Base-by-base conservation (phyloP, 2,329 filamentous ascomycete genomes). In the Chaetoscypha palmicola region DNA sequence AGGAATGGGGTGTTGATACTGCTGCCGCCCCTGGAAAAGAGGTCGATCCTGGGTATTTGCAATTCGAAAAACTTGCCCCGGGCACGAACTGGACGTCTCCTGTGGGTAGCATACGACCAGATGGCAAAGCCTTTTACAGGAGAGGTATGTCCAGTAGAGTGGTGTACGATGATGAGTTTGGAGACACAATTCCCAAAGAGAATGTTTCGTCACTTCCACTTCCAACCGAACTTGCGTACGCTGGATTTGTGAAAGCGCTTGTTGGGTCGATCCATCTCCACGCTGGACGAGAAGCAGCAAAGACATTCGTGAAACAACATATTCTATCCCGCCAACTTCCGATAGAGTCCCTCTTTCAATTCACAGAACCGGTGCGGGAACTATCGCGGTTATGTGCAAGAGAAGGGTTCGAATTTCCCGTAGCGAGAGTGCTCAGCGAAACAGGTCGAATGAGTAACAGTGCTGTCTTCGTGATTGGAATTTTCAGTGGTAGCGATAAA, bases 381-480 rank as follows among this genome's bases (percentile, higher is more conserved):
- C 74, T 98, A 30, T 77, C 79, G 47, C 76, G 82, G 55, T 72
- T 98, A 33, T 98, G 92, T 68, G 81, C 81, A 4, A 75, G 92
- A 48, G 92, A 98, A 69, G 83, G 85, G 51, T 97, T 97, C 65
- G 86, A 94, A 56, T 65, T 79, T 7, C 92, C 92, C 1, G 77
- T 96, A 20, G 92, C 92, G 12, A 79, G 90, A 45, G 76, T 98
- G 42, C 76, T 95, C 56, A 87, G 82, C 57, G 92, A 98, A 71
- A 97, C 92, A 3, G 92, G 92, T 62, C 80, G 92, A 46, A 65
- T 76, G 55, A 92, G 85, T 58, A 79, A 85, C 63, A 86, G 86
- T 47, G 91, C 92, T 12, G 92, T 98, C 12, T 97, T 83, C 60
- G 81, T 96, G 22, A 90, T 98, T 11, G 92, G 91, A 46, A 90